Conservation (phyloP, 2,329 filamentous ascomycete species). For the Fusarium annulatum region DNA sequence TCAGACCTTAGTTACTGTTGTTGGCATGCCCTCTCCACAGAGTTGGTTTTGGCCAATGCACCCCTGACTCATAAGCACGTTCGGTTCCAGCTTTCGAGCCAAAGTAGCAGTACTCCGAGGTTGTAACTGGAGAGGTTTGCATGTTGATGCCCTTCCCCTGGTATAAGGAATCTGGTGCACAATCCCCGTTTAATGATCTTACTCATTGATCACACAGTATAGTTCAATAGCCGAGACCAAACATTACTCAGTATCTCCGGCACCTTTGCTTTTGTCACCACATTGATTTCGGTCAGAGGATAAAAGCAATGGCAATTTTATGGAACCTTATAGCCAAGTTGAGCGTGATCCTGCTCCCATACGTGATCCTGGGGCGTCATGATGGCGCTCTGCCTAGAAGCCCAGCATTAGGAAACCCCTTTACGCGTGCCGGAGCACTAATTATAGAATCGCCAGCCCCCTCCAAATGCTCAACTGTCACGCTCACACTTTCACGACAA, state of each 20-base stretch:
- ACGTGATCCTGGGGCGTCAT: rapidly evolving
- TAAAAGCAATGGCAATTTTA: background rate
- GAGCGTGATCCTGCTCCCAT: background rate
- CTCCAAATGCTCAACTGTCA: constrained; percentile 8
- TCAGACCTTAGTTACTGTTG: rapidly evolving
- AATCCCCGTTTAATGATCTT: too few relatives aligned
- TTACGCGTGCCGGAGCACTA: background rate
- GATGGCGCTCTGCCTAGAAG: background rate
- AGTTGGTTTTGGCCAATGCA: background rate
- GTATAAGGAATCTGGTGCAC: too few relatives aligned
- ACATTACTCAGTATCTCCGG: too few relatives aligned
- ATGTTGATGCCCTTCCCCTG: too few relatives aligned
- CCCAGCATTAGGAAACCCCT: background rate
- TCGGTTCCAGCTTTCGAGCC: background rate
- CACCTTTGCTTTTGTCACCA: background rate
- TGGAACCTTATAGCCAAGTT: background rate
- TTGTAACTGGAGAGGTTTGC: background rate
- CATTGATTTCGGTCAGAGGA: background rate
- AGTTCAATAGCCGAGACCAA: too few relatives aligned
- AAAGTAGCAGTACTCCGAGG: background rate
- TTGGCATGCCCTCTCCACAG: background rate
- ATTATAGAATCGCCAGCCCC: background rate
- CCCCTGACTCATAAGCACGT: background rate
- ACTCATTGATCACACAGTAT: too few relatives aligned
- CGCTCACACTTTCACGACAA: background rate